Conservation (phyloP, 345 rosid genomes). For the Stellera chamaejasme region DNA sequence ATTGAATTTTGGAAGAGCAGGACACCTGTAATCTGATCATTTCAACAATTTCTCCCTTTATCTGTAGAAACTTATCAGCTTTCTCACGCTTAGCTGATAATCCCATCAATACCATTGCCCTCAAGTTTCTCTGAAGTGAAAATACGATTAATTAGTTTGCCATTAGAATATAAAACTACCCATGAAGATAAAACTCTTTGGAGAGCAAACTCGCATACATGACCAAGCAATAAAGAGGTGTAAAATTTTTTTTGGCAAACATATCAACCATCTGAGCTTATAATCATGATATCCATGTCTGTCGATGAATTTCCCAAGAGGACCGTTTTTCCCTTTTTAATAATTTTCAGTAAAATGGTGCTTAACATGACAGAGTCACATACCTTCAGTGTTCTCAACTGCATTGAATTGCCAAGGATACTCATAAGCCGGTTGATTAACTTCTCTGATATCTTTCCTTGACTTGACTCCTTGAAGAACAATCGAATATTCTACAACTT, state of each 20-base stretch:
- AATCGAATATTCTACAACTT: slow-evolving; percentile 5
- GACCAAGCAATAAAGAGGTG: neutral
- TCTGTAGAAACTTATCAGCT: slow-evolving; percentile 29
- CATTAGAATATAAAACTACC: neutral
- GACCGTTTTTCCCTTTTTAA: no score
- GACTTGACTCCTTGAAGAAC: slow-evolving; percentile 26
- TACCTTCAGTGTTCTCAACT: slow-evolving; percentile 39
- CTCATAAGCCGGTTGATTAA: slow-evolving; percentile 29
- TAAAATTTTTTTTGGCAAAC: no score
- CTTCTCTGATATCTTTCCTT: slow-evolving; percentile 35
- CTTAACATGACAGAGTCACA: neutral
- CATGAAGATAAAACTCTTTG: slow-evolving; percentile 4
- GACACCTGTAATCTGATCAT: slow-evolving; percentile 28
- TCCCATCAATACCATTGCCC: slow-evolving; percentile 28
- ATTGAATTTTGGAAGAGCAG: slow-evolving; percentile 5
- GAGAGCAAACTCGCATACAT: neutral
- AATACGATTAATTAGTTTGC: neutral
- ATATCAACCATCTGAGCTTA: no score
- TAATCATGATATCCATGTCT: no score
- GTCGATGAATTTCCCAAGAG: no score
- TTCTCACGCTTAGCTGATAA: slow-evolving; percentile 29
- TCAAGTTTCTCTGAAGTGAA: slow-evolving; percentile 30
- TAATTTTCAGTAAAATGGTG: no score
- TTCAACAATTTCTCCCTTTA: slow-evolving; percentile 23
- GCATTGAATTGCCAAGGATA: slow-evolving; percentile 31